Evolutionary conservation across 2,329 filamentous ascomycete genomes (phyloP), one percentile per base, ranked within the genome.

Genomic region (Periconia macrospinosa): DNA sequence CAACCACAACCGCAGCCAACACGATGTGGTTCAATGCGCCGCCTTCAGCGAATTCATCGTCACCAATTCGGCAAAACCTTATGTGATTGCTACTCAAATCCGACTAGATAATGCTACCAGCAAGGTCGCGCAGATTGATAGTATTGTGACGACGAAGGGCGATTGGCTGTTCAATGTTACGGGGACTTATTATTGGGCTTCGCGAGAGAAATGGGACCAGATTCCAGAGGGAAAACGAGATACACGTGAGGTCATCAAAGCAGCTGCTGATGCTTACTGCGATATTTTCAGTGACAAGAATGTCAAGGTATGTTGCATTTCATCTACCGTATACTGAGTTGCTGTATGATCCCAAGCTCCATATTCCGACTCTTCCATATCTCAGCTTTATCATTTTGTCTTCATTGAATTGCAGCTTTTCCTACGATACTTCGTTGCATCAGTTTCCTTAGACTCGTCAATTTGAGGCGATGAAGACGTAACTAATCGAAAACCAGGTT

Each of bases 151-250:
- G 8, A 66, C 56, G 1, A 68, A 61, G 15, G 66, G 66, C 2
- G 67, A 70, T 44, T 70, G 67, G 67, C 56, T 68, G 1, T 70
- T 70, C 59, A 70, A 70, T 45, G 61, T 62, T 15, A 69, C 66
- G 1, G 65, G 62, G 2, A 69, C 65, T 2, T 58, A 59, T 27
- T 63, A 68, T 51, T 69, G 62, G 63, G 60, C 63, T 6, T 56
- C 54, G 5, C 55, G 52, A 15, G 67, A 70, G 45, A 61, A 56
- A n/a, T 69, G 66, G 65, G 54, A 54, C 30, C 35, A 45, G 0
- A 66, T 70, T 35, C 64, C 63, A 0, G 46, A 33, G 1, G 54
- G 35, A 2, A 60, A 61, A 41, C 61, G 63, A 3, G 58, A 66
- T 41, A 52, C 59, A 1, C 58, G 66, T 10, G 62, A 54, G 9